Evolutionary conservation across 495 filamentous ascomycete species (phyloP), one percentile per base, ranked within the genome.

Genomic region (Ascodesmis nigricans): DNA sequence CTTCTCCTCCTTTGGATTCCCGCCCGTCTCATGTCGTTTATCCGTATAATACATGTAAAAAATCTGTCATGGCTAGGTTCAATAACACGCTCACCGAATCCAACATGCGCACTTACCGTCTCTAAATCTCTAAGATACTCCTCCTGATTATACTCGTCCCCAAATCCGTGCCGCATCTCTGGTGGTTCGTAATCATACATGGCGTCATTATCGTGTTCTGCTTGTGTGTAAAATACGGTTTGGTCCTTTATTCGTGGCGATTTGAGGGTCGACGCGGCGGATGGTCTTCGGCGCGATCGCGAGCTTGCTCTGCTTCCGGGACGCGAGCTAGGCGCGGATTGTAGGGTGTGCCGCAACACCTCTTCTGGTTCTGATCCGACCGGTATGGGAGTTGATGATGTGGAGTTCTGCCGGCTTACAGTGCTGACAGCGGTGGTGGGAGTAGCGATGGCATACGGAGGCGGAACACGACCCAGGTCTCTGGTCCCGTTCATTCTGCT

Each of bases 31-130:
- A 53, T 95, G 87, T 17, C 81, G 73, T 53, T 95, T 95, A 52
- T 95, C 87, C 29, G 81, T 91, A 52, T 76, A 99, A 55, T 95
- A 99, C 83, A 93, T 92, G 59, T 84, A 93, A 66, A 91, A 95
- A 39, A 66, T 71, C 73, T 82, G 55, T n/a, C 30, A 21, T 24
- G 26, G 16, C 7, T 10, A 7, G 28, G 3, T n/a, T 38, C 5
- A 38, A 18, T 17, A 39, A 4, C 4, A 0, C 7, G 20, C 4
- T 11, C 23, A 26, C 11, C 7, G 7, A 7, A 7, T 26, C 11
- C 7, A 7, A 35, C 2, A 28, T 6, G 16, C 19, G 21, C 18
- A 50, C 52, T 52, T 57, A 61, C 60, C 59, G 55, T 55, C 49
- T 53, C 47, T 43, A 57, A 52, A 29, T 50, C 53, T 38, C 54